Conservation (phyloP, 352 stramenopile species). For the Lagenidium giganteum region DNA sequence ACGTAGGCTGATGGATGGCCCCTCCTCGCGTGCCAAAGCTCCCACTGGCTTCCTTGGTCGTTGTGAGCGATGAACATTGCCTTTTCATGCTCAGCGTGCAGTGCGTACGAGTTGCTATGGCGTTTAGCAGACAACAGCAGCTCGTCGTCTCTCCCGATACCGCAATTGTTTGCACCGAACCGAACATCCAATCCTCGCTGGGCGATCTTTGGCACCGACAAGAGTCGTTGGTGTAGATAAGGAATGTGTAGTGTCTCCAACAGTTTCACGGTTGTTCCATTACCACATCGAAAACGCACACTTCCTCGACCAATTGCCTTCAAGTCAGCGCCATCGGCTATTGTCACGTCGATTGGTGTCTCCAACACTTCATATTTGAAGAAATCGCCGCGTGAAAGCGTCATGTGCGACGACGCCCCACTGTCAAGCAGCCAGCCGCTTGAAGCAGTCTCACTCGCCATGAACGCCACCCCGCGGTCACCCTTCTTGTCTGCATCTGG, state of each 20-base stretch:
- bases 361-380: constrained; percentile 2
- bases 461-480: constrained; percentile 4
- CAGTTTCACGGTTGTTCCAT: constrained; percentile 3
- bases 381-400: constrained; percentile 6
- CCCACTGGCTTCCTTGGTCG: constrained; percentile 5
- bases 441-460: neutral
- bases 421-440: constrained; percentile 10
- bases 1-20: constrained; percentile 7
- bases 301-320: neutral
- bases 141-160: constrained; percentile 5
- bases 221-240: constrained; percentile 6
- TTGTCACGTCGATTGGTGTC: constrained; percentile 7
- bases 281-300: neutral
- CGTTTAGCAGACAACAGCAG: constrained; percentile 10
- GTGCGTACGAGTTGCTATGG: constrained; percentile 10
- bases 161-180: constrained; percentile 2
- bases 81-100: constrained; percentile 10
- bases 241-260: constrained; percentile 12
- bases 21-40: constrained; percentile 18
- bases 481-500: neutral
- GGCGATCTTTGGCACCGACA: constrained; percentile 15
- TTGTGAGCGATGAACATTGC: constrained; percentile 6
- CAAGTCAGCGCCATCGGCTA: constrained; percentile 10
- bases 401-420: constrained; percentile 16
- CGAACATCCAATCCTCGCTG: constrained; percentile 6